Evolutionary conservation across 805 yeast species (phyloP), one percentile per base, ranked within the genome.

Genomic region (Clavispora santaluciae): DNA sequence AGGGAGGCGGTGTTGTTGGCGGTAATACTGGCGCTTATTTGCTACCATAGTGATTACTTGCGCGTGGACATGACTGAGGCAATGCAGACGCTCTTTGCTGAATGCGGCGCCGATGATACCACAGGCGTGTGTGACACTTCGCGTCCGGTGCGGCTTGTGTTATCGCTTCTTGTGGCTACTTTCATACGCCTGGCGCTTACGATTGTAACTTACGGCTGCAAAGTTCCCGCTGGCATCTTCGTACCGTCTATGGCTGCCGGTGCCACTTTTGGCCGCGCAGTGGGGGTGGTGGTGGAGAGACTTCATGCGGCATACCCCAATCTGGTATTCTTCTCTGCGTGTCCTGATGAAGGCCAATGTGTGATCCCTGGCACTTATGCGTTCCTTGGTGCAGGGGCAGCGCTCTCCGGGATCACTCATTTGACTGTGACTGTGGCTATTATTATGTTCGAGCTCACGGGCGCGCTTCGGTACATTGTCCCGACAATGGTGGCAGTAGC

Each of bases 231-330:
- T n/a, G 99, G 99, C 12, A 87, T 91, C 5, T 84, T 93, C 63
- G 95, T 93, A 40, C 99, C 99, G 2, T 86, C 96, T 1, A 87
- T 93, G 95, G 90, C 96, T 0, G 85, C 89, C 1, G 99, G 99
- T 17, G 97, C 98, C 0, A 79, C 95, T 0, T 85, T 87, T 61
- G 99, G 99, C 6, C 73, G 97, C 39, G 83, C 90, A 0, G 53
- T 93, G 10, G 97, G 99, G 4, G 65, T 88, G 7, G 44, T 84
- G 5, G 80, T 87, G 43, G 85, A 86, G 48, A 47, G 63, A 6
- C 39, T 66, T 17, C 54, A 62, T 38, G 43, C 44, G 22, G 39
- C 56, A 31, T 58, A 68, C 24, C 55, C 60, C 2, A 73, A 70
- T 29, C 68, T 66, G 18, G 48, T 61, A 5, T 15, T 65, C 1